Evolutionary conservation across 306 rosid species (phyloP), one percentile per base, ranked within the genome.

Genomic region (Hippophae tibetana): DNA sequence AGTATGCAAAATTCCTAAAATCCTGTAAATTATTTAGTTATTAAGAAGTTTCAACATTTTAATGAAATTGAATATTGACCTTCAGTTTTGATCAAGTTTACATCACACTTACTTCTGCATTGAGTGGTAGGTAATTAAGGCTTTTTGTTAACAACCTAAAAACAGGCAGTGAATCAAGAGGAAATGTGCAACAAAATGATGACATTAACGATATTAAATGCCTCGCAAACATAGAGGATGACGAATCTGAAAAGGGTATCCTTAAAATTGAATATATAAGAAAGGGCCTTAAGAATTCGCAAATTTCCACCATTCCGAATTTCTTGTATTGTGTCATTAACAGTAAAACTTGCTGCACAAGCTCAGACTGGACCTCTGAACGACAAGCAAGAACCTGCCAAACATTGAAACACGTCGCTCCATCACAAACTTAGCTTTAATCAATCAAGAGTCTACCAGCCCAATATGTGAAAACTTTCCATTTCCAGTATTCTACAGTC

Each of bases 251-350:
- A 75, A 71, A 72, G 48, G 73, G 81, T 61, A 82, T 72, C 63
- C 77, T 72, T 63, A 87, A 49, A 60, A 80, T 66, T 9, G 93
- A 81, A 75, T 76, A 86, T 53, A 73, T 57, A 62, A 85, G 56
- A 51, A 88, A 73, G 1, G 98, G 89, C 68, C 80, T 81, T 62
- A 92, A 76, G 66, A 87, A 87, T 55, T 80, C 78, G 56, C 98
- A 87, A 59, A 80, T 83, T 47, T 70, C 73, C 40, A 61, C 77
- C 86, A 92, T 73, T 61, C 86, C 85, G 72, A 81, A 47, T 45
- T 14, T 69, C 87, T 75, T 76, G 62, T 76, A 78, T 65, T 81
- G 83, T 46, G 64, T 69, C 79, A 79, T 71, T 63, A 92, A 85
- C 64, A 83, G 61, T 72, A 78, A 72, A 48, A 87, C 89, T 65